Evolutionary conservation across 805 yeast genomes (phyloP).

Genomic region (Candida vaughaniae): DNA sequence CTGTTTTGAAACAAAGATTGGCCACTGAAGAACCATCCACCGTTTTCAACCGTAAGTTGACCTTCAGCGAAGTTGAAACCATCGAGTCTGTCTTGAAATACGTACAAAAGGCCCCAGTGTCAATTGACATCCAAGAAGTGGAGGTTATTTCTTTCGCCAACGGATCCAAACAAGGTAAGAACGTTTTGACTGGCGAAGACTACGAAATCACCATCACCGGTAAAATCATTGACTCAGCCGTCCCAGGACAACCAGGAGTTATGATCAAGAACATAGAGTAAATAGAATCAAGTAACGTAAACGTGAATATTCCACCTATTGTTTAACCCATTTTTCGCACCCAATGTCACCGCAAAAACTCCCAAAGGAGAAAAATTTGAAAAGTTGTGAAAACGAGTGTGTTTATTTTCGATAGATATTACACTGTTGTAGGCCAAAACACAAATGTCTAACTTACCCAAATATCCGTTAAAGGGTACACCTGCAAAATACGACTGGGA

Average conservation of each 20-base stretch:
- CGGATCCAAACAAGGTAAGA: conserved; percentile 62
- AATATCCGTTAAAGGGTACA: conserved; percentile 32
- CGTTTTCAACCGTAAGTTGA: conserved; percentile 87
- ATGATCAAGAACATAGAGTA: conserved; percentile 59
- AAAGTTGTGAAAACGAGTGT: no score
- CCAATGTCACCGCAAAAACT: not conserved
- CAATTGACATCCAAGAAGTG: conserved; percentile 50
- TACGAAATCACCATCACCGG: conserved; percentile 63
- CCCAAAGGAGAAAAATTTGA: not conserved
- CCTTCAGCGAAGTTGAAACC: conserved; percentile 73
- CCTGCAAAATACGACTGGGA: conserved; percentile 31
- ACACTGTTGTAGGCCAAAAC: no score
- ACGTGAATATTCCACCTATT: not conserved
- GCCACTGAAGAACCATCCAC: conserved; percentile 64
- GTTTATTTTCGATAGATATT: no score
- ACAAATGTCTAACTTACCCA: conserved; percentile 21
- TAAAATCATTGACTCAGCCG: conserved; percentile 76
- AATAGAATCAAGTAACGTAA: no score
- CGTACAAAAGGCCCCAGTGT: conserved; percentile 64
- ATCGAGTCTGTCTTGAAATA: conserved; percentile 55
- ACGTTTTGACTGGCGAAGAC: conserved; percentile 66
- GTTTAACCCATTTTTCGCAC: not conserved
- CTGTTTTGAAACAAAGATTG: conserved; percentile 79
- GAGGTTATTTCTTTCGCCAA: conserved; percentile 61
- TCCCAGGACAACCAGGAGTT: conserved; percentile 94